phyloP scores from a whole-genome alignment of 2,329 filamentous ascomycete genomes.

The Zymoseptoria ardabiliae region DNA sequence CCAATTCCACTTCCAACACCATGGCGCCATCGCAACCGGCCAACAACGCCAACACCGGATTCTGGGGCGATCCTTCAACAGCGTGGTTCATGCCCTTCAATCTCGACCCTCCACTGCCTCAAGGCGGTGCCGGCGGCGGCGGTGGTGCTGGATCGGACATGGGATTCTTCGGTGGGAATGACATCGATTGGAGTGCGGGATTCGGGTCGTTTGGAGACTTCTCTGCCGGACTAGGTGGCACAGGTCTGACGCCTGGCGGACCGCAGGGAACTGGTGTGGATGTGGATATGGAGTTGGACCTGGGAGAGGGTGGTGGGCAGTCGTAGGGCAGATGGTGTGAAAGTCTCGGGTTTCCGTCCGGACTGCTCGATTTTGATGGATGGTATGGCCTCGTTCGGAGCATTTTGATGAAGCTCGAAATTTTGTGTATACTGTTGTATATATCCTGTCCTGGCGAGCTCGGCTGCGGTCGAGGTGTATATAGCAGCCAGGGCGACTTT shows the following conservation, averaged over 20 bases:
- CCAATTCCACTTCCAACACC: slow-evolving; percentile 11
- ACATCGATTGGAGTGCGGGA: neutral
- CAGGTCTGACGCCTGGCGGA: neutral
- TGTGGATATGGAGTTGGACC: neutral
- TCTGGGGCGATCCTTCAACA: slow-evolving; percentile 42
- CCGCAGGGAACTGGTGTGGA: neutral
- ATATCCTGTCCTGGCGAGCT: neutral
- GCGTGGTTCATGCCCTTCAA: slow-evolving; percentile 95
- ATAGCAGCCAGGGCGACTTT: neutral
- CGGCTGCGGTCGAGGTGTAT: neutral
- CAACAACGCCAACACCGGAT: slow-evolving; percentile 14
- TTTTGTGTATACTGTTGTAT: neutral
- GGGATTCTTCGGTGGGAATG: neutral
- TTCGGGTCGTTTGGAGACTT: neutral
- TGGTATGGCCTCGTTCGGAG: neutral
- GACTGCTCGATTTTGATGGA: neutral
- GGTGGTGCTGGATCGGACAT: neutral
- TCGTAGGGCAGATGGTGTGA: neutral
- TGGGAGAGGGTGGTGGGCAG: no score
- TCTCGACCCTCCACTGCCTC: slow-evolving; percentile 56
- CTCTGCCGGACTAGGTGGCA: neutral
- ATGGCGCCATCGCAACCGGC: neutral
- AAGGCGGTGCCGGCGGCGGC: neutral
- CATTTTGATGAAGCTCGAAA: neutral
- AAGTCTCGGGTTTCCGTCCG: no score